Conservation (phyloP, 805 yeast species). For the Wickerhamiella lipophila region DNA sequence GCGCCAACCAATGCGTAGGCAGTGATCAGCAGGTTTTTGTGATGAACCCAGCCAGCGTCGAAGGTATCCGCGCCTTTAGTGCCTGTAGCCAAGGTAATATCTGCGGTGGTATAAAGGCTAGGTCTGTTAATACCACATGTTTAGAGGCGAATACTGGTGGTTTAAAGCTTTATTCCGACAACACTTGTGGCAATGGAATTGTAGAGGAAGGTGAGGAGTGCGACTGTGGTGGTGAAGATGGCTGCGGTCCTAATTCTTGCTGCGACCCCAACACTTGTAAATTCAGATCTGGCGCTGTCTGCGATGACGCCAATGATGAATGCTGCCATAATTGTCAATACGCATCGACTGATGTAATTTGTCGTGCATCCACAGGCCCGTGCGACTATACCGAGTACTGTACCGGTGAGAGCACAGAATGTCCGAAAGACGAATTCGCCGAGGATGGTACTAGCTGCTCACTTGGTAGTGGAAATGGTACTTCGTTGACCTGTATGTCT, state of each 20-base stretch:
- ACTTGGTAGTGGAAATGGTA: constrained; percentile 10
- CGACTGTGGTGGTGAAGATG: constrained; percentile 30
- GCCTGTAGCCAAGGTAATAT: constrained; percentile 29
- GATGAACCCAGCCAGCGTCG: constrained; percentile 29
- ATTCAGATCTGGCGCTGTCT: constrained; percentile 16
- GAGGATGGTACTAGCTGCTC: constrained; percentile 25
- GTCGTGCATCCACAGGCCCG: constrained; percentile 26
- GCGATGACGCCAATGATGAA: constrained; percentile 23
- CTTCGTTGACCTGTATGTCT: constrained; percentile 22
- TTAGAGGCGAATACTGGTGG: constrained; percentile 13
- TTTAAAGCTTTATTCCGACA: constrained; percentile 23
- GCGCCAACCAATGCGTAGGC: constrained; percentile 25
- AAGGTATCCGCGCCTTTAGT: constrained; percentile 24
- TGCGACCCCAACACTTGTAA: constrained; percentile 22
- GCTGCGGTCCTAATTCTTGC: constrained; percentile 24
- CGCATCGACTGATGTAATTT: constrained; percentile 23
- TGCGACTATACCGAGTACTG: constrained; percentile 29
- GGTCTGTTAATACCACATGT: constrained; percentile 24
- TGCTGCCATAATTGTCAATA: constrained; percentile 28
- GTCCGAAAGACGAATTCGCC: constrained; percentile 24
- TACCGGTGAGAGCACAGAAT: constrained; percentile 26
- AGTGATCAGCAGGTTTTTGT: constrained; percentile 24
- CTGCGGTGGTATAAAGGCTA: constrained; percentile 24
- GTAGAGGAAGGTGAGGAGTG: constrained; percentile 32
- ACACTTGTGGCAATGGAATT: constrained; percentile 31